Base-by-base conservation (phyloP, 2,329 filamentous ascomycete genomes). In the Cordyceps cateniannulata region DNA sequence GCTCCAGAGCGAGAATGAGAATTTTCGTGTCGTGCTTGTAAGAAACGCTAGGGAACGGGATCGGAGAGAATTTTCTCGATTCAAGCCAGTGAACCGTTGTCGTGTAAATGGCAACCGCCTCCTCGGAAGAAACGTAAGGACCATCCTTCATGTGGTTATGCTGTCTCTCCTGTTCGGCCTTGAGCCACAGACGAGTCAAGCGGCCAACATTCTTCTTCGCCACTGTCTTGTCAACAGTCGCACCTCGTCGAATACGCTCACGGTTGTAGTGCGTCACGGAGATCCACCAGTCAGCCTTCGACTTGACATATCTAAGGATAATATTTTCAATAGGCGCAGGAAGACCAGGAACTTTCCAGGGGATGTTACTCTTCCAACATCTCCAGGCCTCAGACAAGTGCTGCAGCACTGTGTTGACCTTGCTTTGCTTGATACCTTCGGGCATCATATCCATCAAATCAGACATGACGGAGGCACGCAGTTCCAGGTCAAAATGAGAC, bases 371-470 rank as follows among this genome's bases (percentile, higher is more conserved):
- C 87, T 99, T 99, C 95, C 95, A 99, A 79, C 95, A 99, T 77
- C 95, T 85, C 95, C 95, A 99, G 16, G 95, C 95, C 78, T 99
- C 95, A 0, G 93, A 98, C 47, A 99, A 78, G 81, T 99, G 96
- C 71, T 98, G 95, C 59, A 99, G 79, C 49, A 99, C 93, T 1
- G 93, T 96, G 75, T 99, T 96, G 74, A 99, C 92, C 78, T 99
- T 99, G 79, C 95, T 99, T 73, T 99, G 95, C 75, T 97, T 97
- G 78, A 99, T 98, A 66, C 95, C 95, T 73, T 99, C 96, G 0
- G 95, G 95, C 95, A 99, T 99, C 96, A 99, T 99, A 70, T 99
- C 95, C 90, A 97, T 97, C 55, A 99, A 80, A 76, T 99, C 95
- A 49, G 93, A 92, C 93, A 99, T 99, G 66, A 99, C 95, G 0